Conservation (phyloP, 345 rosid genomes). For the Durio zibethinus region DNA sequence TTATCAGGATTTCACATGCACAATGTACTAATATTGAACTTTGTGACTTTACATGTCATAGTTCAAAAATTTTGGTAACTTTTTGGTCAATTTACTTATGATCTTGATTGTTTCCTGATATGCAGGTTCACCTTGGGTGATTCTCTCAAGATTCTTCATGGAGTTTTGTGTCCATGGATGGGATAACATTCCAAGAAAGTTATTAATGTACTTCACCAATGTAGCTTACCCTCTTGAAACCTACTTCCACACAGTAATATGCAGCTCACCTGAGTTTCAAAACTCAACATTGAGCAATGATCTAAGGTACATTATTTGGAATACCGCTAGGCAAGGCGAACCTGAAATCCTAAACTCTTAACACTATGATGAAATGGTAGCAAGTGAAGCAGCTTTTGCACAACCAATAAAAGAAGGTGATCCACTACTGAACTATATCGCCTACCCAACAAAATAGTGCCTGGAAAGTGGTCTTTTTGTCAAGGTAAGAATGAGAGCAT, state of each 20-base stretch:
- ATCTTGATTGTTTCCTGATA: too few species aligned
- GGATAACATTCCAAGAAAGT: slow-evolving; percentile 33
- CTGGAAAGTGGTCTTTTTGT: slow-evolving; percentile 4
- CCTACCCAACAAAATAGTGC: not conserved
- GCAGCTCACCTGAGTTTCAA: slow-evolving; percentile 36
- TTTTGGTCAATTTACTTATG: not conserved
- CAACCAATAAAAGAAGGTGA: slow-evolving; percentile 5
- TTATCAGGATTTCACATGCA: not conserved
- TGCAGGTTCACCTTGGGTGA: slow-evolving; percentile 46
- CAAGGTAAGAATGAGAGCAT: slow-evolving; percentile 1
- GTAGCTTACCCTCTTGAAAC: slow-evolving; percentile 47
- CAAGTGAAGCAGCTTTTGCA: slow-evolving; percentile 5
- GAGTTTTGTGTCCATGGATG: slow-evolving; percentile 34
- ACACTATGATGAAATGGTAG: not conserved
- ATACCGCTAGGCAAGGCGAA: not conserved
- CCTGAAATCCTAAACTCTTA: not conserved
- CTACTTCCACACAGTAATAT: slow-evolving; percentile 49
- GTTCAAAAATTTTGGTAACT: not conserved
- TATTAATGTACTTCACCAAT: slow-evolving; percentile 37
- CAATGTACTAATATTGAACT: not conserved
- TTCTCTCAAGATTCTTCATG: slow-evolving; percentile 20
- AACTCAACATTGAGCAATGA: slow-evolving; percentile 2
- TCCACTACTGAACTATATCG: slow-evolving; percentile 5
- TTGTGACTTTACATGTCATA: not conserved
- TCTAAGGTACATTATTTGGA: not conserved